A percentile compares a stretch with the other conserved stretches of the same genome.
These are phyloP conservation scores for Haematococcus lacustris DNA, from an alignment of 139 green algal species.

Conservation along the genomic window DNA sequence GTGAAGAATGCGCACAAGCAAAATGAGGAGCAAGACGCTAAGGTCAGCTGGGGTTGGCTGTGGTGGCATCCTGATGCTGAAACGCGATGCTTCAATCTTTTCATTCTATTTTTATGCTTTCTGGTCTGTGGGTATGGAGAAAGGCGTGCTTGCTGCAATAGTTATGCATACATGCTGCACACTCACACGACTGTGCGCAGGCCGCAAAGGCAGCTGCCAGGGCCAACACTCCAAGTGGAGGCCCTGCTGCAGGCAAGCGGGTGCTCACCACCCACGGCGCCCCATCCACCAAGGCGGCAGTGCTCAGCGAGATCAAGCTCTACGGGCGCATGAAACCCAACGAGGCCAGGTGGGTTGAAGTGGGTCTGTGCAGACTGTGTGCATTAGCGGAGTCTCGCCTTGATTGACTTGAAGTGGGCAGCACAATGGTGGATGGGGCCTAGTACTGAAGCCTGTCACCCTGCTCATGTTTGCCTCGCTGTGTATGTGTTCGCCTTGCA, in stretches of 20 bases:
- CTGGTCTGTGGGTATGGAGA: neutral
- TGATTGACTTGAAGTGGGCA: neutral
- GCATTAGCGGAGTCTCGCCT: neutral
- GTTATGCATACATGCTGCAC: neutral
- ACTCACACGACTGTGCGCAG: neutral
- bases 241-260: neutral
- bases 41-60: neutral
- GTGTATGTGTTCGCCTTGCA: no score
- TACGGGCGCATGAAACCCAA: slow-evolving; percentile 9
- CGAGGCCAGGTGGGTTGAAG: slow-evolving; percentile 7
- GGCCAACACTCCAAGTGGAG: neutral
- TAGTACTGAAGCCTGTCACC: no score
- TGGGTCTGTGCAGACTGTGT: neutral
- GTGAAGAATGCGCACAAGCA: neutral
- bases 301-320: slow-evolving; percentile 13
- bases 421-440: neutral
- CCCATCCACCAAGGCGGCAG: slow-evolving; percentile 3
- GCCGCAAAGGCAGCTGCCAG: slow-evolving; percentile 8
- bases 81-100: neutral
- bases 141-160: neutral
- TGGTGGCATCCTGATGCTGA: neutral
- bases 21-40: neutral
- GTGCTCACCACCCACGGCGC: neutral
- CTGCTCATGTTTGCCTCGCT: no score
- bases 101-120: neutral